Conservation (phyloP, 805 yeast species). For the Zygoascus tannicola region DNA sequence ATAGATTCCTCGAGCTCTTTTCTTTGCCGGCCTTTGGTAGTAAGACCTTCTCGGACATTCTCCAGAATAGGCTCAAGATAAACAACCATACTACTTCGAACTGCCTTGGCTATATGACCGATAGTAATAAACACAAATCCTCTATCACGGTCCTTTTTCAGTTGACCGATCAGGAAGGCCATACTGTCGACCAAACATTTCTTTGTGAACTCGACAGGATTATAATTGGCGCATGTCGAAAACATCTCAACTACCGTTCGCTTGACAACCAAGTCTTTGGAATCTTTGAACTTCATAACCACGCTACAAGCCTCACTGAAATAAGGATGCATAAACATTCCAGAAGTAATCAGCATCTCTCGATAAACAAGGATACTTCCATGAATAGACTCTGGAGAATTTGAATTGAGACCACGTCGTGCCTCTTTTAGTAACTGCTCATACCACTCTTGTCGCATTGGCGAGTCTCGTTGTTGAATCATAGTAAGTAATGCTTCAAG, state of each 20-base stretch:
- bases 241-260: slow-evolving; percentile 77
- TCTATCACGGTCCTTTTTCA: slow-evolving; percentile 68
- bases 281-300: slow-evolving; percentile 63
- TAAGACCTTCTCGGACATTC: slow-evolving; percentile 70
- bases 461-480: slow-evolving; percentile 66
- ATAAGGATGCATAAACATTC: slow-evolving; percentile 59
- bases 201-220: slow-evolving; percentile 65
- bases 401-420: slow-evolving; percentile 43
- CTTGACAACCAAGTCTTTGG: slow-evolving; percentile 64
- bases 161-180: slow-evolving; percentile 64
- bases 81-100: slow-evolving; percentile 75
- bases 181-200: slow-evolving; percentile 73
- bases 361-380: slow-evolving; percentile 77
- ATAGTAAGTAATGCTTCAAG: slow-evolving; percentile 70
- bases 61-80: slow-evolving; percentile 83
- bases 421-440: slow-evolving; percentile 60
- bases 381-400: slow-evolving; percentile 64
- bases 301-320: slow-evolving; percentile 72
- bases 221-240: slow-evolving; percentile 74
- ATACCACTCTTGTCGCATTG: slow-evolving; percentile 67
- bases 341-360: slow-evolving; percentile 64
- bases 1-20: slow-evolving; percentile 77
- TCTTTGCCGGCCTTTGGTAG: slow-evolving; percentile 43
- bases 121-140: slow-evolving; percentile 69
- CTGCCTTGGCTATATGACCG: slow-evolving; percentile 72